Base-by-base conservation (phyloP, 2,329 filamentous ascomycete species). In the Nakataea oryzae region DNA sequence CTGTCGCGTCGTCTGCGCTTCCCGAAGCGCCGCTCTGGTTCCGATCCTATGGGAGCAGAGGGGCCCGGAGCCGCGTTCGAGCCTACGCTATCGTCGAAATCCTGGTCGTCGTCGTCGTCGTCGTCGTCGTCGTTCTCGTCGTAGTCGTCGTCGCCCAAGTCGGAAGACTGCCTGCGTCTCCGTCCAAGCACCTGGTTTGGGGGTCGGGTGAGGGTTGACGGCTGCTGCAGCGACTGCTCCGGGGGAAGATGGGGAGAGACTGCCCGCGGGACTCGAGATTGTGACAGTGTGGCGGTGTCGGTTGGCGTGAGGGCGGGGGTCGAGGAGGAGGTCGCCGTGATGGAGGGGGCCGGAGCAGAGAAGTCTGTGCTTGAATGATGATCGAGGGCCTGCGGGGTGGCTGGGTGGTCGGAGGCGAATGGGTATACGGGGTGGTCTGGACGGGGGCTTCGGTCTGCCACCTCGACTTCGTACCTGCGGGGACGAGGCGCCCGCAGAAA, bases 1-100 rank as follows among this genome's bases (percentile, higher is more conserved):
- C 59, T 60, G 59, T 60, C 50, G 26, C 59, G 41, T 32, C 59
- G 59, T 54, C 47, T 55, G 47, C 59, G 59, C 59, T 60, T 60
- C 34, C 50, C 50, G 11, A 30, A 47, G 59, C 59, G 59, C 47
- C 59, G 59, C 50, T 60, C 34, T 29, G 47, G 13, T 54, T 21
- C 50, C 50, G 59, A 55, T 54, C 30, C 59, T 41, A 29, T 60
- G 29, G 59, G 29, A 27, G 59, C 59, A 54, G 47, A 54, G 29
- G 59, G 50, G 59, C 59, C 59, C 50, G 59, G 30, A 29, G 41
- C 28, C n/a, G 41, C 59, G 27, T 29, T 27, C 27, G 47, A 54
- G 59, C 29, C 28, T 29, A 13, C 14, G 50, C 41, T 24, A 21
- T 30, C 47, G 59, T 47, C 59, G 14, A n/a, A n/a, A 55, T 27